These are phyloP conservation scores for Lentithecium fluviatile DNA, from an alignment of 495 filamentous ascomycete species.

Conservation along the genomic window DNA sequence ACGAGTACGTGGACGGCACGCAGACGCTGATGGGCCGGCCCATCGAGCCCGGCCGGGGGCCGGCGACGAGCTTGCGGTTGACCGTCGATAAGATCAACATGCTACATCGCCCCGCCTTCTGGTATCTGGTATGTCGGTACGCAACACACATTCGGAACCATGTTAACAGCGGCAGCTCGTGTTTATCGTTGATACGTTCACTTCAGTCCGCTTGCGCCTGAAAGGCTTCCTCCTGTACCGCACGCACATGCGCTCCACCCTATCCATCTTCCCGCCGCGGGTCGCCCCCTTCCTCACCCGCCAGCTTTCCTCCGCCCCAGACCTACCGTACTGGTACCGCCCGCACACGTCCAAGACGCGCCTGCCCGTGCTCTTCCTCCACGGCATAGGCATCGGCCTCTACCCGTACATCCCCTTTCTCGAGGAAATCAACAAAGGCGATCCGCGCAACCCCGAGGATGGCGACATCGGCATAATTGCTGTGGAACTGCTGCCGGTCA, in stretches of 20 bases:
- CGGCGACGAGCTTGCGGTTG: slow-evolving; percentile 55
- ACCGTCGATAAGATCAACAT: slow-evolving; percentile 64
- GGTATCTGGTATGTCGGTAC: slow-evolving; percentile 55
- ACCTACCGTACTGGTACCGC: slow-evolving; percentile 63
- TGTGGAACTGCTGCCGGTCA: slow-evolving; percentile 63
- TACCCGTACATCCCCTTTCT: slow-evolving; percentile 62
- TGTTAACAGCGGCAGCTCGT: slow-evolving; percentile 33
- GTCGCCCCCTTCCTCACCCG: slow-evolving; percentile 46
- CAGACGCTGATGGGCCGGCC: slow-evolving; percentile 52
- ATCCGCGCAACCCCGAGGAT: slow-evolving; percentile 26
- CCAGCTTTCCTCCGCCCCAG: slow-evolving; percentile 47
- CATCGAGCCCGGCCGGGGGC: slow-evolving; percentile 53
- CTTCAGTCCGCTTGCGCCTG: slow-evolving; percentile 45
- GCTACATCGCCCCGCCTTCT: slow-evolving; percentile 59
- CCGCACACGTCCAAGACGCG: slow-evolving; percentile 56
- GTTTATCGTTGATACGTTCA: slow-evolving; percentile 50
- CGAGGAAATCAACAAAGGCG: slow-evolving; percentile 45
- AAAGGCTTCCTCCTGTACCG: slow-evolving; percentile 48
- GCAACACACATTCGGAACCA: background rate
- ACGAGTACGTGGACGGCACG: slow-evolving; percentile 52
- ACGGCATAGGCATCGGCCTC: slow-evolving; percentile 70
- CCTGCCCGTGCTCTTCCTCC: slow-evolving; percentile 62
- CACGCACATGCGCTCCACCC: slow-evolving; percentile 38
- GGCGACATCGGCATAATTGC: slow-evolving; percentile 61
- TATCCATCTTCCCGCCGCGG: slow-evolving; percentile 56